Conservation (phyloP, 768 basidiomycete genomes). For the Mycena belliarum region DNA sequence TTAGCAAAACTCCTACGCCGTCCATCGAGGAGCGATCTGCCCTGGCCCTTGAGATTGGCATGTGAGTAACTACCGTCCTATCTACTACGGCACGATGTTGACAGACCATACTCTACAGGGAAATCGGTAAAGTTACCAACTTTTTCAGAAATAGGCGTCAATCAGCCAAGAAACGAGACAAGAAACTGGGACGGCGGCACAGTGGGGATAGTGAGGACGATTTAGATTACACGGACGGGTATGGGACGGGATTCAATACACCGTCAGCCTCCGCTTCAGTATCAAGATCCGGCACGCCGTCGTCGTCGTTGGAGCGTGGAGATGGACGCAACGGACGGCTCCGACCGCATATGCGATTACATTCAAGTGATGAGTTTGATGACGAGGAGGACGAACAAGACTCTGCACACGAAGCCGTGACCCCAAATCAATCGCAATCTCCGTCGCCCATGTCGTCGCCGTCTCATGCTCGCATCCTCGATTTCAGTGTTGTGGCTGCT, state of each 20-base stretch:
- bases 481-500: conserved; percentile 9
- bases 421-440: conserved; percentile 14
- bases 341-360: neutral
- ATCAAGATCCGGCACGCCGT: conserved; percentile 17
- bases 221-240: conserved; percentile 30
- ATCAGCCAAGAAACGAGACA: conserved; percentile 68
- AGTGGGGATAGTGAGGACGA: conserved; percentile 51
- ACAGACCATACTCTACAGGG: conserved; percentile 35
- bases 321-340: conserved; percentile 1
- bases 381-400: conserved; percentile 19
- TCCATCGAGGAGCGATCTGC: conserved; percentile 79
- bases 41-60: conserved; percentile 76
- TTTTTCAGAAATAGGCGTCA: conserved; percentile 87
- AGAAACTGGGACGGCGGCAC: conserved; percentile 42
- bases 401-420: conserved; percentile 19
- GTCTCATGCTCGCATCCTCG: conserved; percentile 12
- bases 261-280: conserved; percentile 14
- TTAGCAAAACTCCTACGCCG: conserved; percentile 66
- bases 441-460: conserved; percentile 12
- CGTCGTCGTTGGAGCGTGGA: conserved; percentile 7
- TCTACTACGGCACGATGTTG: neutral
- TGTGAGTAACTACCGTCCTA: conserved; percentile 28
- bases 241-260: conserved; percentile 12
- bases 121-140: conserved; percentile 82
- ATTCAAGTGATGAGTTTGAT: conserved; percentile 13